Evolutionary conservation across 495 filamentous ascomycete species (phyloP), one percentile per base, ranked within the genome.

Genomic region (Penicillium antarcticum): DNA sequence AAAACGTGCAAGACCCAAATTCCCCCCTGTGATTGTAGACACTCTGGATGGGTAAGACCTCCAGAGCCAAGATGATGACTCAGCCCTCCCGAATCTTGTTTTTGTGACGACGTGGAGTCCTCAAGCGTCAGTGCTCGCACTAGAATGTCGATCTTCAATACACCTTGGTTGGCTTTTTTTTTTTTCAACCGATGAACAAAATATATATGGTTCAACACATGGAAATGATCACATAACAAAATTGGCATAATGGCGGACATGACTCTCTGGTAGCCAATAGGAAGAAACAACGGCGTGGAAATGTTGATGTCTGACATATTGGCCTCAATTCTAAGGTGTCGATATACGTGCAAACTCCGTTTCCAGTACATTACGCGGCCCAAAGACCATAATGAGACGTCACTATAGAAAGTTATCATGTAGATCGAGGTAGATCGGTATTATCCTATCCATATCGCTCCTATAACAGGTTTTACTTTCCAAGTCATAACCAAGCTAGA

Each of bases 41-140:
- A 24, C 16, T 23, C 5, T 41, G 9, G 18, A 21, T 11, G 18
- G 18, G 10, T 23, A 41, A 41, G 32, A 14, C 35, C 19, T 35
- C 19, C n/a, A 9, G 32, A 16, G n/a, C 23, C 19, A 12, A 29
- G 12, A 17, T 6, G 43, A 23, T 45, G 43, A 35, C 31, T 34
- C 43, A 45, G 43, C 29, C 6, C 17, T 34, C n/a, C 42, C n/a
- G 26, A 48, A 40, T 48, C 46, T 48, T 48, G 46, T 41, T 48
- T 41, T 46, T n/a, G 26, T 48, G 46, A 48, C 46, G 46, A 48
- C 19, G 46, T 48, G 46, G 46, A 48, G 35, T 29, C 16, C 35
- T 7, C 34, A 40, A 29, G n/a, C 24, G 36, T 48, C 36, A 34
- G 18, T 40, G 26, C 29, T 33, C 23, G 12, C 46, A 37, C 46